Evolutionary conservation across 139 green algal genomes (phyloP).

Genomic region (Tetradesmus obliquus): DNA sequence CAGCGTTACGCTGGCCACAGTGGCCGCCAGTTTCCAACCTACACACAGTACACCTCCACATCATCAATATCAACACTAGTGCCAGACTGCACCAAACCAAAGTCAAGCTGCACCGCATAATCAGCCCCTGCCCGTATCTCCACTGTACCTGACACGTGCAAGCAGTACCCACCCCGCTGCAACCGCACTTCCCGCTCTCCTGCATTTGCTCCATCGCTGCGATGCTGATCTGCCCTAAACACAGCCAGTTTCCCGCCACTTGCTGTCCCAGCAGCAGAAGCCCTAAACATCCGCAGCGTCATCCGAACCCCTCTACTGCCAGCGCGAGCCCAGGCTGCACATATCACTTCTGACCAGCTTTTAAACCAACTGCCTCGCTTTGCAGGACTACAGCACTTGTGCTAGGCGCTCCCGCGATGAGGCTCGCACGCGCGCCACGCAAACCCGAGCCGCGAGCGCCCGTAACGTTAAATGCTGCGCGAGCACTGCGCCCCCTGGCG

Average conservation of each 20-base stretch:
- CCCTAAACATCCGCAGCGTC: background rate
- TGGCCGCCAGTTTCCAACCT: too few relatives aligned
- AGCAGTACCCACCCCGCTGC: background rate
- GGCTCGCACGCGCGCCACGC: background rate
- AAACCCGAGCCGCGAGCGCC: background rate
- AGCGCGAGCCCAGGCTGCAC: slow-evolving; percentile 3
- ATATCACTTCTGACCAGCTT: background rate
- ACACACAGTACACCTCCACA: slow-evolving; percentile 22
- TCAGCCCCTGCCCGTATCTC: background rate
- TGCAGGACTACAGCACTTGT: background rate
- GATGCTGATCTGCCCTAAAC: too few relatives aligned
- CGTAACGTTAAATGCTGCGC: background rate
- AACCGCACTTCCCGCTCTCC: background rate
- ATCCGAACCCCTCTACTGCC: background rate
- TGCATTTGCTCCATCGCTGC: background rate
- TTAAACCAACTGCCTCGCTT: background rate
- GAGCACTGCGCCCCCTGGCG: background rate
- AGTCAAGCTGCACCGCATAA: background rate
- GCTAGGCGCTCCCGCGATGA: background rate
- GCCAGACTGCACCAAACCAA: background rate
- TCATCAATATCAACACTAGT: slow-evolving; percentile 2
- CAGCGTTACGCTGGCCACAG: too few relatives aligned
- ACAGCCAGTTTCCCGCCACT: too few relatives aligned
- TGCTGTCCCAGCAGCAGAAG: background rate
- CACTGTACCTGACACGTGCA: background rate